Percentiles rank a stretch among this genome's conserved stretches.
phyloP scores from a whole-genome alignment of 2,329 filamentous ascomycete genomes.

The Trichoderma polysporum region DNA sequence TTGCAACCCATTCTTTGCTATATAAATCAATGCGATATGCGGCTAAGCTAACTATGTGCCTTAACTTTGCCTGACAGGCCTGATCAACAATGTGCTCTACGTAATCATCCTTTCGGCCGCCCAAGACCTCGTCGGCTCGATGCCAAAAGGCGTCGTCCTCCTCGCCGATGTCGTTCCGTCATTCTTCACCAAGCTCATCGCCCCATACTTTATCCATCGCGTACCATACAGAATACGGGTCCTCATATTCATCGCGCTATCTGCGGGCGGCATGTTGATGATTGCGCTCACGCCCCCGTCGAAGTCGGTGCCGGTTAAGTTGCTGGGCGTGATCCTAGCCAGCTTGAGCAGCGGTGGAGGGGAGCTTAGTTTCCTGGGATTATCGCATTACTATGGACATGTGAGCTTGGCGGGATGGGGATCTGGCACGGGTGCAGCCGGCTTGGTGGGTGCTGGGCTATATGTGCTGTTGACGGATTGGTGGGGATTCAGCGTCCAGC shows the following conservation, averaged over 20 bases:
- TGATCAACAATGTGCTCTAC: slow-evolving; percentile 96
- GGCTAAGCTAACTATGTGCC: slow-evolving; percentile 16
- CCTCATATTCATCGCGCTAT: slow-evolving; percentile 70
- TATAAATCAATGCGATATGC: neutral
- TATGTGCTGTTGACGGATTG: slow-evolving; percentile 86
- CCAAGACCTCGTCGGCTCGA: slow-evolving; percentile 87
- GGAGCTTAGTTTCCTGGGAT: slow-evolving; percentile 83
- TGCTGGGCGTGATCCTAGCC: slow-evolving; percentile 79
- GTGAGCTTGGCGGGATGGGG: slow-evolving; percentile 89
- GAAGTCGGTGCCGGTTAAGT: slow-evolving; percentile 68
- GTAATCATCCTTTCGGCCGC: slow-evolving; percentile 95
- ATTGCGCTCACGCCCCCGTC: slow-evolving; percentile 74
- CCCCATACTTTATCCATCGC: slow-evolving; percentile 89
- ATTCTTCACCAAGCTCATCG: slow-evolving; percentile 82
- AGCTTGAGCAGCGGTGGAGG: slow-evolving; percentile 84
- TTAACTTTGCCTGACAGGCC: slow-evolving; percentile 29
- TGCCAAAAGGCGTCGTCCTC: slow-evolving; percentile 90
- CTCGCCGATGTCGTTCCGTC: slow-evolving; percentile 90
- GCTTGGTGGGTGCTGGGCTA: slow-evolving; percentile 79
- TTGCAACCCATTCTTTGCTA: neutral
- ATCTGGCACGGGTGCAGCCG: slow-evolving; percentile 86
- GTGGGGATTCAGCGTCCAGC: slow-evolving; percentile 69
- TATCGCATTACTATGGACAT: slow-evolving; percentile 91
- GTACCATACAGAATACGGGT: slow-evolving; percentile 79
- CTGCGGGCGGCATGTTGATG: slow-evolving; percentile 82